Evolutionary conservation across 1,284 basidiomycete species (phyloP).

Genomic region (Rhodotorula sp.): DNA sequence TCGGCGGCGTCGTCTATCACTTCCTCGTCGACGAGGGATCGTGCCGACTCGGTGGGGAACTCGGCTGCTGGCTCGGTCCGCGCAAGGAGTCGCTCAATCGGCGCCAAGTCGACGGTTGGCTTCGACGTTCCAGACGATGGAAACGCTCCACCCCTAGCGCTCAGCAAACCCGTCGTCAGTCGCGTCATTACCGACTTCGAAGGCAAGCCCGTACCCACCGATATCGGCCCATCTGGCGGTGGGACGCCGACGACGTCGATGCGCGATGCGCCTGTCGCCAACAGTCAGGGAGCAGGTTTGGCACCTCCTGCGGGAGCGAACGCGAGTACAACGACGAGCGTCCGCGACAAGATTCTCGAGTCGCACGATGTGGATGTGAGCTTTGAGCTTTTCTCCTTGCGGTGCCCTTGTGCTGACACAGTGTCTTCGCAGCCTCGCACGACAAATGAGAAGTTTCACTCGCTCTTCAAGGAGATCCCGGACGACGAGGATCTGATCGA

Average conservation of each 20-base stretch:
- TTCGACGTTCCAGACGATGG: neutral
- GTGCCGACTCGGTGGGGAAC: too few species aligned
- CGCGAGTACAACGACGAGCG: constrained; percentile 18
- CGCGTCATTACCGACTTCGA: constrained; percentile 23
- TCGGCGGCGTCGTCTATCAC: constrained; percentile 1
- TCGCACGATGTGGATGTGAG: constrained; percentile 18
- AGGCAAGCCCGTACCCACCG: constrained; percentile 15
- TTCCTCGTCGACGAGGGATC: neutral
- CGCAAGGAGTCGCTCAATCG: neutral
- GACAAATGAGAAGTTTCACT: constrained; percentile 33
- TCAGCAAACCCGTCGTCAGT: neutral
- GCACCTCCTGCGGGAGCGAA: neutral
- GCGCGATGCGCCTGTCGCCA: constrained; percentile 2
- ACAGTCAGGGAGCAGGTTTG: neutral
- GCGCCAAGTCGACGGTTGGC: neutral
- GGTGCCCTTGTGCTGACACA: neutral
- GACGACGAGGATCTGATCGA: constrained; percentile 37
- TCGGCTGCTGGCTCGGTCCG: neutral
- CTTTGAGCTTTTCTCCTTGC: too few species aligned
- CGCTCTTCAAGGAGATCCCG: constrained; percentile 25
- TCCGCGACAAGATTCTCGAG: constrained; percentile 28
- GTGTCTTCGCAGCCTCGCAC: constrained; percentile 14
- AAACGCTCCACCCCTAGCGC: neutral
- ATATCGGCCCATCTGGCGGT: neutral
- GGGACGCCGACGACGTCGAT: neutral